Conservation (phyloP, 2,329 filamentous ascomycete genomes). For the Bretziella fagacearum region DNA sequence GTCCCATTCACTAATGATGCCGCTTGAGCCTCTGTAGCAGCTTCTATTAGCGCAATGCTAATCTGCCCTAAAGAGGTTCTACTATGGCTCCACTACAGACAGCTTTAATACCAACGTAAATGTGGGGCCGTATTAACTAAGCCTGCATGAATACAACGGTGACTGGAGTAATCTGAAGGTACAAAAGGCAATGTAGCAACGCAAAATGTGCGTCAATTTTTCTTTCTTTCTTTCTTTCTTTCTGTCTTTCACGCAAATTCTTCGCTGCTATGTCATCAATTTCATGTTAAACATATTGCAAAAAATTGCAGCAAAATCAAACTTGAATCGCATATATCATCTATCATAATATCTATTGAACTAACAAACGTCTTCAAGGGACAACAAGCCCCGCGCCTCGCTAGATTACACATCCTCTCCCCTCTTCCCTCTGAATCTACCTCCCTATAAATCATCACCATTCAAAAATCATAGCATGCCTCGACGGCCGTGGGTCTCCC, state of each 20-base stretch:
- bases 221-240: neutral
- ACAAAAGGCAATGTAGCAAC: neutral
- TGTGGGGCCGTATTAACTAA: neutral
- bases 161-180: neutral
- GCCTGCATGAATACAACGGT: neutral
- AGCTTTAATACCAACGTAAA: neutral
- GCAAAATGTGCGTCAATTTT: neutral
- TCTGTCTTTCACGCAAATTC: neutral
- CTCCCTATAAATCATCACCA: neutral
- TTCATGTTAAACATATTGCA: neutral
- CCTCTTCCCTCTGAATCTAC: neutral
- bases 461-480: conserved; percentile 23
- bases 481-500: conserved; percentile 32
- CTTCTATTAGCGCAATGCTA: neutral
- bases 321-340: too few relatives aligned
- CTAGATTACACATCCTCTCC: neutral
- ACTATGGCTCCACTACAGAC: neutral
- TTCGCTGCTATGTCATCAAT: neutral
- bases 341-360: too few relatives aligned
- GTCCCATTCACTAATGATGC: too few relatives aligned
- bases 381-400: too few relatives aligned
- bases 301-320: neutral
- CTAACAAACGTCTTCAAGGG: neutral
- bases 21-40: neutral
- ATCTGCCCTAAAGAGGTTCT: neutral